Evolutionary conservation across 2,329 filamentous ascomycete species (phyloP).

Genomic region (Didymella pinodella): DNA sequence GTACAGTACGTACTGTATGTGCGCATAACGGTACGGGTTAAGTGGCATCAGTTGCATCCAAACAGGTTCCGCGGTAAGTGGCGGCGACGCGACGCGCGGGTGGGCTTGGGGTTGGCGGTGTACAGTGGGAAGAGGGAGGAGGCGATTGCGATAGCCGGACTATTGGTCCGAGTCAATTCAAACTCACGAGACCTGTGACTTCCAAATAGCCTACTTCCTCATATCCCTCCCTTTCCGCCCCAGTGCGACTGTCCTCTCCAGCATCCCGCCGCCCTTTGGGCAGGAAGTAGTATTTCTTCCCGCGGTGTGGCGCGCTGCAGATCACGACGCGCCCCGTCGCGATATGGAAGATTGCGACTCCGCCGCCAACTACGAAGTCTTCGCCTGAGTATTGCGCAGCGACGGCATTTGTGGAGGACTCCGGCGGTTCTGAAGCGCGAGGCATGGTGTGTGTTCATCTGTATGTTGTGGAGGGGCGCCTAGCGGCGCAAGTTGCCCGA

Average conservation of each 20-base stretch:
- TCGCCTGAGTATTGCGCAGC: slow-evolving; percentile 40
- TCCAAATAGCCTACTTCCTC: slow-evolving; percentile 52
- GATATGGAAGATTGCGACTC: slow-evolving; percentile 61
- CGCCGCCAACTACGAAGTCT: slow-evolving; percentile 46
- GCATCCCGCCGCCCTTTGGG: slow-evolving; percentile 60
- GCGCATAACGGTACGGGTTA: too few species aligned
- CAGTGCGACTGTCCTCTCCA: slow-evolving; percentile 53
- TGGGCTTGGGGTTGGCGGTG: slow-evolving; percentile 56
- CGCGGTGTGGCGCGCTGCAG: slow-evolving; percentile 53
- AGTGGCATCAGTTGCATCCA: slow-evolving; percentile 56
- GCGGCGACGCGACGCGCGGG: slow-evolving; percentile 32
- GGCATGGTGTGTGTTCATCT: slow-evolving; percentile 12
- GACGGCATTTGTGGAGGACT: slow-evolving; percentile 25
- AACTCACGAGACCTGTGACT: too few species aligned
- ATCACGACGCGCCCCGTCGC: slow-evolving; percentile 57
- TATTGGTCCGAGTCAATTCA: slow-evolving; percentile 17
- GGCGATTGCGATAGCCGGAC: slow-evolving; percentile 59
- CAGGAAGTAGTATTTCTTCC: slow-evolving; percentile 55
- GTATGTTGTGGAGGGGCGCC: not conserved
- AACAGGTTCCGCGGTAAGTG: slow-evolving; percentile 54
- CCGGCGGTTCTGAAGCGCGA: slow-evolving; percentile 11
- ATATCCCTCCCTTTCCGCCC: slow-evolving; percentile 59
- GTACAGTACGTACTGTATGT: slow-evolving; percentile 55
- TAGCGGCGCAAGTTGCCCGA: too few species aligned
- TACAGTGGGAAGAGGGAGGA: slow-evolving; percentile 55